phyloP scores from a whole-genome alignment of 805 yeast species.

The Kazachstania africana region DNA sequence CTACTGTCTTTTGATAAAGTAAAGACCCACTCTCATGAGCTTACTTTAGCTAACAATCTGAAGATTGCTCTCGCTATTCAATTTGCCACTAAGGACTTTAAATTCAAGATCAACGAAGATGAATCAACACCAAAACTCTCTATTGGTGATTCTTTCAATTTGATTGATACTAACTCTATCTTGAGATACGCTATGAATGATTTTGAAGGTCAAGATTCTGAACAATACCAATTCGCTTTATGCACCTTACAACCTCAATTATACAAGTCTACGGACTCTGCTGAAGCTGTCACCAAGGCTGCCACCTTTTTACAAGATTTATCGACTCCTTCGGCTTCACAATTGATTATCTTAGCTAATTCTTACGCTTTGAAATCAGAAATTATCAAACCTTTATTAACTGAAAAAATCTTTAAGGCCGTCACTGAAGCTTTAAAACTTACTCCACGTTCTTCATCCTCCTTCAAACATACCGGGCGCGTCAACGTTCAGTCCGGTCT shows the following conservation, averaged over 20 bases:
- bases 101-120: conserved; percentile 12
- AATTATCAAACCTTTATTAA: conserved; percentile 13
- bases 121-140: conserved; percentile 19
- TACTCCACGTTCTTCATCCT: conserved; percentile 20
- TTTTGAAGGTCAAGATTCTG: conserved; percentile 28
- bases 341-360: conserved; percentile 48
- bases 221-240: conserved; percentile 20
- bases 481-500: conserved; percentile 19
- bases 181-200: conserved; percentile 49
- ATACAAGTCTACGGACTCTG: conserved; percentile 15
- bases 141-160: conserved; percentile 26
- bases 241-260: conserved; percentile 14
- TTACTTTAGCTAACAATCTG: conserved; percentile 21
- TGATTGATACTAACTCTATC: conserved; percentile 58
- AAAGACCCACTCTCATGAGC: conserved; percentile 11
- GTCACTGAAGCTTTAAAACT: conserved; percentile 33
- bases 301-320: conserved; percentile 24
- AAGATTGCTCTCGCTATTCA: conserved; percentile 24
- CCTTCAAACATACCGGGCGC: conserved; percentile 33
- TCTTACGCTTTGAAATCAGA: conserved; percentile 34
- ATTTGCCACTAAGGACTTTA: conserved; percentile 15
- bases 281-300: conserved; percentile 31
- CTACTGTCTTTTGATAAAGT: conserved; percentile 20
- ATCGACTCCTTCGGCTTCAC: conserved; percentile 33
- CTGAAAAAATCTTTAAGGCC: conserved; percentile 33